Evolutionary conservation across 345 rosid genomes (phyloP).

Genomic region (Eucalyptus decipiens): DNA sequence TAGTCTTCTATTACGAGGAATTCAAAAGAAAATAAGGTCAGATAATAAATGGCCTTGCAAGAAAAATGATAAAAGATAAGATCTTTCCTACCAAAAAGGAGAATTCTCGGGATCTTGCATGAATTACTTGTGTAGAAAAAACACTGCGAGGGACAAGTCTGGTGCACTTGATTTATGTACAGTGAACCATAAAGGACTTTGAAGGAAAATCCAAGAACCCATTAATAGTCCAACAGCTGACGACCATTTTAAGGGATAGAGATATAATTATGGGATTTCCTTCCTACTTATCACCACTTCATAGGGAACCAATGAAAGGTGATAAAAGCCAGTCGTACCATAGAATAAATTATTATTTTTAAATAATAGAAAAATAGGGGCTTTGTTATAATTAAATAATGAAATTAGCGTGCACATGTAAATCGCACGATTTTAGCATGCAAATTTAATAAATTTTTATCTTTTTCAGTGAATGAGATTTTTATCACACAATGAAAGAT

Average conservation of each 20-base stretch:
- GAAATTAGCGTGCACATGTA: background rate
- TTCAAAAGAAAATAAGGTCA: background rate
- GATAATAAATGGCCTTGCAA: background rate
- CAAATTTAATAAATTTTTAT: background rate
- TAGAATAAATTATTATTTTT: background rate
- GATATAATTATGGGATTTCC: background rate
- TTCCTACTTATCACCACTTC: background rate
- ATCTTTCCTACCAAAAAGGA: background rate
- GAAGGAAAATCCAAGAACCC: background rate
- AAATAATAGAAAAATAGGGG: background rate
- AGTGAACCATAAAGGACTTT: background rate
- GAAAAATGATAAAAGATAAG: background rate
- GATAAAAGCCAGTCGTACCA: background rate
- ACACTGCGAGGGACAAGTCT: background rate
- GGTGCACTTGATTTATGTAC: background rate
- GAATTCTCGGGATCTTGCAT: background rate
- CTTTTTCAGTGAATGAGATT: background rate
- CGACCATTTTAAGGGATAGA: background rate
- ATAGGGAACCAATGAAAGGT: background rate
- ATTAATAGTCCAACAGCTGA: background rate
- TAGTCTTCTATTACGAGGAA: background rate
- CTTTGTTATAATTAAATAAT: background rate
- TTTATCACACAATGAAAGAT: background rate
- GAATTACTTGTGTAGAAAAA: background rate
- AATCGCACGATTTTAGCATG: background rate